Evolutionary conservation across 2,329 filamentous ascomycete species (phyloP), one percentile per base, ranked within the genome.

Genomic region (Cladosporium austrohemisphaericum): DNA sequence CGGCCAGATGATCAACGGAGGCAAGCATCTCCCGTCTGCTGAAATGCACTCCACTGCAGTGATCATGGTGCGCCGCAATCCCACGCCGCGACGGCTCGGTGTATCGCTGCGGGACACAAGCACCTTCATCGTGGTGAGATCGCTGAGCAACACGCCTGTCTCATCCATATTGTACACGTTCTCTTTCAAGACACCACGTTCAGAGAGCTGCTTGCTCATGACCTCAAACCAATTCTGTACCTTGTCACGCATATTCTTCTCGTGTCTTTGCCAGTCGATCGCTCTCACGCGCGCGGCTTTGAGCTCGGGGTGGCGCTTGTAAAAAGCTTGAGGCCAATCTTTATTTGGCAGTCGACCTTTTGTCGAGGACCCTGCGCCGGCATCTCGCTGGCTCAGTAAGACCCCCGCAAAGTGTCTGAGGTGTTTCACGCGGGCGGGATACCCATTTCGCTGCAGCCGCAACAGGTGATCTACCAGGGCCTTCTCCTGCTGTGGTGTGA

Each of bases 141-240:
- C 52, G 35, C 20, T 55, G 20, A 69, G 56, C 52, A 68, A 56
- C 11, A 68, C 56, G 41, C 64, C 60, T 14, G 64, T 68, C 57
- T 67, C 59, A 49, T 68, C 63, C 52, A 68, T 66, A 48, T 68
- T 68, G 52, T 69, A 69, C 5, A 66, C 53, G 52, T 65, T 68
- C 52, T 60, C 59, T 28, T 37, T 46, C 25, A 63, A 33, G 23
- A 65, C 54, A 8, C 32, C 45, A 7, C 51, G 57, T 52, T 66
- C 51, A 5, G 54, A 26, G 6, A 67, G 45, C 22, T 59, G 56
- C 44, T 55, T 49, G 25, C 56, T 48, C 43, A 68, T 67, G 18
- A 67, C 52, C 20, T 58, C 49, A 58, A 68, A 65, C 60, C 54
- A 66, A 11, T 61, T 50, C 44, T 53, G 55, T 19, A 60, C 60